A percentile compares a stretch with the other conserved stretches of the same genome.
Evolutionary conservation across 495 filamentous ascomycete species (phyloP).

Genomic region (Penicillium nucicola): DNA sequence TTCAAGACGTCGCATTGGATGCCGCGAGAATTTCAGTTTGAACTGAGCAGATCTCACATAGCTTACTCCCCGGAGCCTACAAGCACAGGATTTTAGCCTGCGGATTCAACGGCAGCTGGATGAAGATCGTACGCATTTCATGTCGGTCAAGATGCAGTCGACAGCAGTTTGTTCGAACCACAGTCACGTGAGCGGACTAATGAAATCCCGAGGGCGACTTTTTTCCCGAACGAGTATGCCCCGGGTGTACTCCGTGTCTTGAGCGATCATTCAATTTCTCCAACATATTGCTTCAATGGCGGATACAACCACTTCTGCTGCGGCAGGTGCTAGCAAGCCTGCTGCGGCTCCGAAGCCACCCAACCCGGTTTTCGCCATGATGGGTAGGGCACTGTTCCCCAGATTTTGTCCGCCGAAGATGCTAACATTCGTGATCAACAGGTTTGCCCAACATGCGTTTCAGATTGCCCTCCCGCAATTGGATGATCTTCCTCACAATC

Average conservation of each 20-base stretch:
- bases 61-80: too few relatives aligned
- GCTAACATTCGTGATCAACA: slow-evolving; percentile 23
- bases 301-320: slow-evolving; percentile 34
- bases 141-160: too few relatives aligned
- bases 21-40: neutral
- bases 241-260: neutral
- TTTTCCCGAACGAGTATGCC: slow-evolving; percentile 13
- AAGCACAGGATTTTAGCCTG: neutral
- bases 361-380: slow-evolving; percentile 71
- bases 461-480: slow-evolving; percentile 93
- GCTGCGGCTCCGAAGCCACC: slow-evolving; percentile 44
- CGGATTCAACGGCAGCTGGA: too few relatives aligned
- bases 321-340: slow-evolving; percentile 30
- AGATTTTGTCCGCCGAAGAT: neutral
- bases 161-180: neutral
- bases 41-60: neutral
- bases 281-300: slow-evolving; percentile 24
- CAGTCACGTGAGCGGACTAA: slow-evolving; percentile 1
- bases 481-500: slow-evolving; percentile 89
- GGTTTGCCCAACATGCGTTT: slow-evolving; percentile 73
- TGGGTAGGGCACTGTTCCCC: slow-evolving; percentile 47
- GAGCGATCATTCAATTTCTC: neutral
- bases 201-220: slow-evolving; percentile 6
- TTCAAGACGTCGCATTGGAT: neutral
- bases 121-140: too few relatives aligned